These are phyloP conservation scores for Hortaea werneckii DNA, from an alignment of 2,329 filamentous ascomycete species.

Conservation along the genomic window DNA sequence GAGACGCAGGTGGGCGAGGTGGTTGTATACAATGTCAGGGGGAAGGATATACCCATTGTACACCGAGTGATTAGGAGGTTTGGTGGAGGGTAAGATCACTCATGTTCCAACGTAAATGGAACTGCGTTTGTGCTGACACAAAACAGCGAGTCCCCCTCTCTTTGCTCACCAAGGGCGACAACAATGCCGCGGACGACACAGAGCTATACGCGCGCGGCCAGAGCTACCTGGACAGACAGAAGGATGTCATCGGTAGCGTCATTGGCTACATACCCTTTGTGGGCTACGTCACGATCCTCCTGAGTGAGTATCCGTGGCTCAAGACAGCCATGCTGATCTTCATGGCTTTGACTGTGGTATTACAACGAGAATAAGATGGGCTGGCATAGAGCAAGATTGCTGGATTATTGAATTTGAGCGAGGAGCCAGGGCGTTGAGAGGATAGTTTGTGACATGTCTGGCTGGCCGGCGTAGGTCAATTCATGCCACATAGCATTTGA, in stretches of 20 bases:
- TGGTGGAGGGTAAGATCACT: conserved; percentile 44
- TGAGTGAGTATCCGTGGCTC: conserved; percentile 92
- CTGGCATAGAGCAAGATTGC: too few relatives aligned
- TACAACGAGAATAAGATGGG: conserved; percentile 51
- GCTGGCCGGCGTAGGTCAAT: too few relatives aligned
- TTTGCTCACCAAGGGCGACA: conserved; percentile 93
- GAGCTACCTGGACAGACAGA: conserved; percentile 65
- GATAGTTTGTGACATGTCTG: background rate
- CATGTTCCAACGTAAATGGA: background rate
- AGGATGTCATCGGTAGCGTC: conserved; percentile 89
- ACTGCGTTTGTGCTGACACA: conserved; percentile 1
- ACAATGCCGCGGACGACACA: conserved; percentile 87
- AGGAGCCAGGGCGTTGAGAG: conserved; percentile 6
- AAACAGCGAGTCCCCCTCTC: conserved; percentile 40
- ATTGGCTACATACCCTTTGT: conserved; percentile 88
- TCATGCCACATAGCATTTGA: too few relatives aligned
- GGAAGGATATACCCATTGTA: conserved; percentile 96
- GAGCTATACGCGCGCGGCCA: conserved; percentile 81
- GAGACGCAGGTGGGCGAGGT: conserved; percentile 61
- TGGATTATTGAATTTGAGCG: conserved; percentile 1
- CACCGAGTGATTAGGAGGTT: conserved; percentile 74
- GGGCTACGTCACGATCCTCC: conserved; percentile 90
- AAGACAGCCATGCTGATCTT: conserved; percentile 91
- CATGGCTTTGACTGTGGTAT: conserved; percentile 87
- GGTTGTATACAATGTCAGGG: conserved; percentile 74